Evolutionary conservation across 2,329 filamentous ascomycete species (phyloP), one percentile per base, ranked within the genome.

Genomic region (Elsinoe perseae): DNA sequence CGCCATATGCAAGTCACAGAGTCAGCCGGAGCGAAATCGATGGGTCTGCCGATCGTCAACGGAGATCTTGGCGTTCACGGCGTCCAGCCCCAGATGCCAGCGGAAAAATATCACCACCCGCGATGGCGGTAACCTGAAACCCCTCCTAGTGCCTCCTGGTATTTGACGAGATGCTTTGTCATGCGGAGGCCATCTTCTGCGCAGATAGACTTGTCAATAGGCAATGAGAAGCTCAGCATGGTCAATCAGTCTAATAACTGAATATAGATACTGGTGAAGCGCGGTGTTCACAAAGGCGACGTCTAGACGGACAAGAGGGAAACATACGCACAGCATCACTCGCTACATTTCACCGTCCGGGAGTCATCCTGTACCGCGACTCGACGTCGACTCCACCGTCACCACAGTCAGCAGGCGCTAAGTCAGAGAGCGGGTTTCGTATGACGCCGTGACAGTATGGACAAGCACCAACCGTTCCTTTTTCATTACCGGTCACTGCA

Each of bases 121-220:
- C 25, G 43, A 28, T 48, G 43, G 43, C 43, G 48, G 48, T 52
- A 52, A 52, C 48, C 28, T 52, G 48, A 52, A 52, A 52, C 48
- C 14, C 8, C 14, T 10, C 44, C n/a, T 32, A 52, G 48, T 52
- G 48, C 30, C 48, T 20, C 48, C 32, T 52, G 48, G 28, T 25
- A 52, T 52, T 32, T 50, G 40, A 8, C 14, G 21, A 27, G 20
- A 25, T 21, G 20, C 40, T 44, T 44, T 21, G 40, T 44, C 32
- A 36, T 5, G 25, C 8, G 18, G 21, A 4, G 18, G 20, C 14
- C 7, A 12, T 21, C 21, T 18, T 25, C 12, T 44, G 40, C 23
- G 4, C 32, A 14, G 12, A 14, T 6, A 14, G 32, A 7, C 4
- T 6, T 14, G 32, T 12, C 12, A 6, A 36, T 14, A 36, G 3